Percentiles rank a stretch among this genome's conserved stretches.
Evolutionary conservation across 2,329 filamentous ascomycete species (phyloP).

Genomic region (Stachybotrys chartarum): DNA sequence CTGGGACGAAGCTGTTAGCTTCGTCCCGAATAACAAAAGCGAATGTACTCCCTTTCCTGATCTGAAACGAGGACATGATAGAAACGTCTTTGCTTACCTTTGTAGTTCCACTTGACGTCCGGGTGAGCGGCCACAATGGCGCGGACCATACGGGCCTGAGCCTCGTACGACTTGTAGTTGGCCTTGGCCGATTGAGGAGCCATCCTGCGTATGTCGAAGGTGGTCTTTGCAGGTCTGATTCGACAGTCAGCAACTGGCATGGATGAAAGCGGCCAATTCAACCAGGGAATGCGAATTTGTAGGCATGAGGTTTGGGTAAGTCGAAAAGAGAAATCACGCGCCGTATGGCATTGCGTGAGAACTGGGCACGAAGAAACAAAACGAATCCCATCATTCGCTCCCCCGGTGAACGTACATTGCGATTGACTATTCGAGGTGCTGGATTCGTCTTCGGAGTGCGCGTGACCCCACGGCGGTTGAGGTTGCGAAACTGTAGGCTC

Average conservation of each 20-base stretch:
- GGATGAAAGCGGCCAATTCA: not conserved
- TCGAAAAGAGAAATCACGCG: too few relatives aligned
- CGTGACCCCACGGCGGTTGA: not conserved
- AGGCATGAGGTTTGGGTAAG: too few relatives aligned
- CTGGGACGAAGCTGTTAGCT: conserved; percentile 30
- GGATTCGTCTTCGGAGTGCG: too few relatives aligned
- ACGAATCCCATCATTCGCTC: too few relatives aligned
- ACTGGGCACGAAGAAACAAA: too few relatives aligned
- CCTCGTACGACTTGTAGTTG: conserved; percentile 55
- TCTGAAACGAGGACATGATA: not conserved
- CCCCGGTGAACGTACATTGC: too few relatives aligned
- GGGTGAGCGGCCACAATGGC: conserved; percentile 54
- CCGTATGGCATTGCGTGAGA: too few relatives aligned
- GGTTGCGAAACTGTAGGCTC: not conserved
- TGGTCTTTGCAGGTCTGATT: not conserved
- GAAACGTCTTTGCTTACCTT: conserved; percentile 38
- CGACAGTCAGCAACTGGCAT: not conserved
- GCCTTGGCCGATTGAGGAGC: conserved; percentile 32
- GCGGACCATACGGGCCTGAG: conserved; percentile 51
- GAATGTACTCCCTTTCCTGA: not conserved
- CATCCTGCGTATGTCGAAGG: conserved; percentile 25
- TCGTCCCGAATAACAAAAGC: conserved; percentile 12
- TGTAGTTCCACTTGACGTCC: conserved; percentile 49
- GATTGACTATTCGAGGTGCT: too few relatives aligned
- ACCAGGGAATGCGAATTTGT: not conserved